Percentiles rank a stretch among this genome's conserved stretches.
Evolutionary conservation across 2,329 filamentous ascomycete genomes (phyloP).

Genomic region (Colletotrichum orchidophilum): DNA sequence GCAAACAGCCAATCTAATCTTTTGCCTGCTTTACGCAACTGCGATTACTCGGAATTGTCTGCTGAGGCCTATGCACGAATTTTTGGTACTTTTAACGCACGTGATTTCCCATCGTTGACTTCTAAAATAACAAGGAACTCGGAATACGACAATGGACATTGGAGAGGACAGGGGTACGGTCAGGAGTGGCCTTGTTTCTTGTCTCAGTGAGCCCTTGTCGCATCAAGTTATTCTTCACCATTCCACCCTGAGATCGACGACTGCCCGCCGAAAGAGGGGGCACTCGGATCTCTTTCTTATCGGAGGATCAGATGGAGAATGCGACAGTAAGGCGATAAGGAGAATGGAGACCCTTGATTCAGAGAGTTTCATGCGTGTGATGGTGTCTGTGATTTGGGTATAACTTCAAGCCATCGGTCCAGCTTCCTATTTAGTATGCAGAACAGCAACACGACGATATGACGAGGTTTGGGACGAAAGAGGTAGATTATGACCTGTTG

Average conservation of each 20-base stretch:
- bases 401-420: neutral
- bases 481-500: neutral
- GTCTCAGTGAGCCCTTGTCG: neutral
- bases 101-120: no score
- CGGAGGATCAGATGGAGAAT: neutral
- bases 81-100: no score
- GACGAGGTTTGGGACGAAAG: neutral
- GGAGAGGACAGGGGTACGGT: neutral
- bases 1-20: neutral
- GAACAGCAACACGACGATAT: neutral
- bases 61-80: neutral
- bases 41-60: neutral
- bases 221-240: neutral
- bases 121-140: no score
- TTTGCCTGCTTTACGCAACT: neutral
- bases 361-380: slow-evolving; percentile 3
- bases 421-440: neutral
- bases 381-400: slow-evolving; percentile 5
- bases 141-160: neutral
- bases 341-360: neutral
- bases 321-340: neutral
- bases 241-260: neutral
- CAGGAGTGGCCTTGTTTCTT: neutral
- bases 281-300: neutral
- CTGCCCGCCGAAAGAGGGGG: neutral